Evolutionary conservation across 805 yeast genomes (phyloP).

Genomic region (Kazachstania taianensis): DNA sequence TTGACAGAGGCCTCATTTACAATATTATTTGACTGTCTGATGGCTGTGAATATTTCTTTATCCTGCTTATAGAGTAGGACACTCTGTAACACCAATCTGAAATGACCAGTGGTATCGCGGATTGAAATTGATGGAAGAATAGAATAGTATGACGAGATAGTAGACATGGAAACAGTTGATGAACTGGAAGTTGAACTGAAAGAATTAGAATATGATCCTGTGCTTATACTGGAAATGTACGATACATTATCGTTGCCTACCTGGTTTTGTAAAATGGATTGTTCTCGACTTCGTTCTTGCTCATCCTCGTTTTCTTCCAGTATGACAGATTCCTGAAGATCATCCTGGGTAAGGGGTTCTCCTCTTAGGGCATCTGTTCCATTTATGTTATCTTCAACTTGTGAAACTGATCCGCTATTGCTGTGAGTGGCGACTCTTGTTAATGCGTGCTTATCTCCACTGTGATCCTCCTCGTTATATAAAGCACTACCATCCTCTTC

Average conservation of each 20-base stretch:
- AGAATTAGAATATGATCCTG: constrained; percentile 1
- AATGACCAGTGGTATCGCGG: constrained; percentile 23
- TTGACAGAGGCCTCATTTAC: constrained; percentile 24
- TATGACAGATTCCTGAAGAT: not conserved
- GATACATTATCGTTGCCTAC: not conserved
- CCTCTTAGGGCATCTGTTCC: too few relatives aligned
- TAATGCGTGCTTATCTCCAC: constrained; percentile 10
- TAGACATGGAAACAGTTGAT: constrained; percentile 1
- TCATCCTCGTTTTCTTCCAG: not conserved
- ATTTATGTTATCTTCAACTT: not conserved
- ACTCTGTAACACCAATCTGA: constrained; percentile 27
- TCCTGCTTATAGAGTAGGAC: constrained; percentile 22
- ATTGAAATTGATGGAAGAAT: constrained; percentile 27
- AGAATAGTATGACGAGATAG: constrained; percentile 10
- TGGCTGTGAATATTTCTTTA: constrained; percentile 24
- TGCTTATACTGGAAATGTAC: constrained; percentile 1
- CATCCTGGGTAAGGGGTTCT: too few relatives aligned
- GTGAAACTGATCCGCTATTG: not conserved
- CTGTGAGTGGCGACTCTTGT: constrained; percentile 3
- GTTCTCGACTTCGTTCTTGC: too few relatives aligned
- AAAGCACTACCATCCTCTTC: constrained; percentile 3
- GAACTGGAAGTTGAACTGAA: constrained; percentile 1
- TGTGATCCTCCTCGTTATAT: constrained; percentile 1
- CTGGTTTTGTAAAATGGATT: not conserved
- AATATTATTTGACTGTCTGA: constrained; percentile 27